These are phyloP conservation scores for Paraconiothyrium brasiliense DNA, from an alignment of 2,329 filamentous ascomycete species.

Conservation along the genomic window DNA sequence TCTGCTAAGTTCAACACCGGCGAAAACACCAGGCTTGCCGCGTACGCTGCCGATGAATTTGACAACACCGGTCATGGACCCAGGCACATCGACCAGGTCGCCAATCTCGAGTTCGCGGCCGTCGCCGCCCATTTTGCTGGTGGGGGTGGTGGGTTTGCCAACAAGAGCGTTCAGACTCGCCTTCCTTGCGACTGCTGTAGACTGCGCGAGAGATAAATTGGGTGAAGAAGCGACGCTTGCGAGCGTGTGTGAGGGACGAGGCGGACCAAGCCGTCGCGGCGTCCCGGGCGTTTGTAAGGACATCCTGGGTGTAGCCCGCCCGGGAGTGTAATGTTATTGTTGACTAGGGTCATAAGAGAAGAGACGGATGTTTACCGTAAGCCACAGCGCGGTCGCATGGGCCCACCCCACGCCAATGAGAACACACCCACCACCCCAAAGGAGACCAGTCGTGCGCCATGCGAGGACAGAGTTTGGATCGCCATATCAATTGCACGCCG, in stretches of 20 bases:
- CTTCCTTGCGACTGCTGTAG: constrained; percentile 70
- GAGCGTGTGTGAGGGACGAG: constrained; percentile 49
- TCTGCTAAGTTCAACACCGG: constrained; percentile 85
- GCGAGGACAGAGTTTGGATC: neutral
- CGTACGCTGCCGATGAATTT: constrained; percentile 88
- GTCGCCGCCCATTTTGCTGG: constrained; percentile 56
- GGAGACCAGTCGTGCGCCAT: neutral
- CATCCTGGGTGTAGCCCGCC: constrained; percentile 39
- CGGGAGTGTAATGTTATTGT: constrained; percentile 19
- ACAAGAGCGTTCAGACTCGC: constrained; percentile 76
- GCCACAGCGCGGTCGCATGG: constrained; percentile 1
- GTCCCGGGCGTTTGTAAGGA: constrained; percentile 57
- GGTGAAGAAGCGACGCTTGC: constrained; percentile 54
- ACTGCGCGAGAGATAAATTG: constrained; percentile 52
- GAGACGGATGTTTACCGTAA: neutral
- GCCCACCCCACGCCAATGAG: constrained; percentile 11
- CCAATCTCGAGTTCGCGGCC: constrained; percentile 73
- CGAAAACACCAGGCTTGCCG: constrained; percentile 91
- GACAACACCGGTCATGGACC: constrained; percentile 88
- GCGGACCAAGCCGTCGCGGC: constrained; percentile 49
- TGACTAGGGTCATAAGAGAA: constrained; percentile 18
- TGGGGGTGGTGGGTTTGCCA: constrained; percentile 52
- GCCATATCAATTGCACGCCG: neutral
- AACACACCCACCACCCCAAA: constrained; percentile 5
- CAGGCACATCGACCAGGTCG: constrained; percentile 89